Percentiles rank a stretch among this genome's conserved stretches.
phyloP scores from a whole-genome alignment of 345 rosid species.

The Citrus sinensis region DVS_A1.0 CM039167.1:22181501-22182000 shows the following conservation, averaged over 20 bases:
- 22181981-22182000: neutral
- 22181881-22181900: neutral
- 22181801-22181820: neutral
- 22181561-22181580: conserved; percentile 76
- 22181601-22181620: conserved; percentile 52
- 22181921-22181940: neutral
- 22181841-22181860: neutral
- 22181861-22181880: neutral
- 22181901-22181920: neutral
- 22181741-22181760: conserved; percentile 8
- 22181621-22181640: conserved; percentile 87
- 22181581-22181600: conserved; percentile 51
- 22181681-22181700: conserved; percentile 59
- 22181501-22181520: conserved; percentile 58
- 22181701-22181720: conserved; percentile 48
- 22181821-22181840: neutral
- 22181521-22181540: conserved; percentile 77
- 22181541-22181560: conserved; percentile 55
- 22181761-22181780: neutral
- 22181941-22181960: neutral
- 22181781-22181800: neutral
- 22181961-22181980: neutral
- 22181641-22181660: conserved; percentile 96
- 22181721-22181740: conserved; percentile 83
- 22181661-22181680: conserved; percentile 82